Conservation (phyloP, 768 basidiomycete species). For the Tephrocybe sp. region DNA sequence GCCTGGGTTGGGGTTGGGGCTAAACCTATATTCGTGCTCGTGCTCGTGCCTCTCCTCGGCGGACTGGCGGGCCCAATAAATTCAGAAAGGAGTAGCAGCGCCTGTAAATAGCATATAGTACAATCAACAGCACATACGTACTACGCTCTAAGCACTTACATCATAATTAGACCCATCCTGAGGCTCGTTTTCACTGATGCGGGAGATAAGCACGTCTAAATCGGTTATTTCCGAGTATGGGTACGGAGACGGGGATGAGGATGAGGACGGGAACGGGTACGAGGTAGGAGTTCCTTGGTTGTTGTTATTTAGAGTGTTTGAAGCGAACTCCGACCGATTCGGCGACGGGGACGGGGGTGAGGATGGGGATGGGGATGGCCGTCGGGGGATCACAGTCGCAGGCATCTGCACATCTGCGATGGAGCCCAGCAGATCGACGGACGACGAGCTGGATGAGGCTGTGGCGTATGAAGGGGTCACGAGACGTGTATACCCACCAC, state of each 20-base stretch:
- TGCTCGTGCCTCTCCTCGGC: conserved; percentile 5
- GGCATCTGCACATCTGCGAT: conserved; percentile 13
- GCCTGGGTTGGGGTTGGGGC: conserved; percentile 1
- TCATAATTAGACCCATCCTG: conserved; percentile 59
- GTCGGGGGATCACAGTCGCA: not conserved
- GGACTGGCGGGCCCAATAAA: conserved; percentile 53
- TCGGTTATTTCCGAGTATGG: conserved; percentile 48
- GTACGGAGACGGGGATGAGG: no score
- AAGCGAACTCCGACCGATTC: not conserved
- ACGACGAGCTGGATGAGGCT: conserved; percentile 15
- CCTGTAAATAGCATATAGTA: conserved; percentile 34
- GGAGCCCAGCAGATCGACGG: conserved; percentile 16
- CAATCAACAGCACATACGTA: conserved; percentile 18
- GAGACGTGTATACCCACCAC: not conserved
- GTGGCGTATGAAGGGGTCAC: conserved; percentile 5
- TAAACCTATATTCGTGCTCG: conserved; percentile 1
- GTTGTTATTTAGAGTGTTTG: conserved; percentile 11
- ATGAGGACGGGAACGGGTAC: no score
- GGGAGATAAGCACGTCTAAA: conserved; percentile 59
- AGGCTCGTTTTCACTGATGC: conserved; percentile 40
- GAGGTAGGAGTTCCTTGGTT: no score
- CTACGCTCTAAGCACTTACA: conserved; percentile 40
- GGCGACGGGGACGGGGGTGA: no score
- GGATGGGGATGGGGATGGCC: no score
- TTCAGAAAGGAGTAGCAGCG: conserved; percentile 56